Percentiles rank a stretch among this genome's conserved stretches.
These are phyloP conservation scores for Lasiosphaeriaceae sp. DNA, from an alignment of 495 filamentous ascomycete species.

Conservation along the genomic window DNA sequence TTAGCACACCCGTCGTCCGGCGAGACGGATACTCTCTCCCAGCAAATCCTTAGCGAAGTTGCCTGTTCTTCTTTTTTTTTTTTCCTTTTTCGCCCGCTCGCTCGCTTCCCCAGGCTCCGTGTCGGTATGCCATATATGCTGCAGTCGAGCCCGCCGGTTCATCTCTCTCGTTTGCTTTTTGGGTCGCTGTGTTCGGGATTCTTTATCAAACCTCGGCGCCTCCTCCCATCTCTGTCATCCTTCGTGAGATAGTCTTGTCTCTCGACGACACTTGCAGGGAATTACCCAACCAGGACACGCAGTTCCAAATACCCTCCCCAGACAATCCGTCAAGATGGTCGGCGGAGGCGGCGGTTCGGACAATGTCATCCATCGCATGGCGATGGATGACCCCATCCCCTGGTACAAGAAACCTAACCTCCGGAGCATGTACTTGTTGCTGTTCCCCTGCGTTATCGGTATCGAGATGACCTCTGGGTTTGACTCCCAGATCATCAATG, in stretches of 20 bases:
- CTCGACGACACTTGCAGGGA: too few species aligned
- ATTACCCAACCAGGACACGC: too few species aligned
- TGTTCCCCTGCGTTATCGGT: slow-evolving; percentile 65
- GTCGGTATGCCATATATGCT: neutral
- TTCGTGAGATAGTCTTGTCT: too few species aligned
- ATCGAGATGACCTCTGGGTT: slow-evolving; percentile 72
- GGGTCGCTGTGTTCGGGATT: too few species aligned
- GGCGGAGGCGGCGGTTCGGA: slow-evolving; percentile 27
- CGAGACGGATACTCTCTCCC: too few species aligned
- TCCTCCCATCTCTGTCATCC: neutral
- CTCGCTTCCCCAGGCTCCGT: neutral
- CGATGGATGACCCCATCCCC: slow-evolving; percentile 49
- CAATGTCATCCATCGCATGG: slow-evolving; percentile 51
- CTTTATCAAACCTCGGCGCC: too few species aligned
- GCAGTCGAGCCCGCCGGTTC: neutral
- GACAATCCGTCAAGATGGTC: slow-evolving; percentile 33
- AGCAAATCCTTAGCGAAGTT: too few species aligned
- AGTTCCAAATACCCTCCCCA: too few species aligned
- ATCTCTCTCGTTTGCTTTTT: neutral
- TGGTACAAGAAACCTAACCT: slow-evolving; percentile 66
- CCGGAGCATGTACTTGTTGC: slow-evolving; percentile 54
- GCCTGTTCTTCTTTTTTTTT: neutral
- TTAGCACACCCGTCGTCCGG: neutral
- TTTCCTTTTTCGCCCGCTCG: too few species aligned
- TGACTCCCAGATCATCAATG: slow-evolving; percentile 67